Percentiles rank a stretch among this genome's conserved stretches.
Evolutionary conservation across 2,329 filamentous ascomycete species (phyloP).

Genomic region (Madurella fahalii): DNA sequence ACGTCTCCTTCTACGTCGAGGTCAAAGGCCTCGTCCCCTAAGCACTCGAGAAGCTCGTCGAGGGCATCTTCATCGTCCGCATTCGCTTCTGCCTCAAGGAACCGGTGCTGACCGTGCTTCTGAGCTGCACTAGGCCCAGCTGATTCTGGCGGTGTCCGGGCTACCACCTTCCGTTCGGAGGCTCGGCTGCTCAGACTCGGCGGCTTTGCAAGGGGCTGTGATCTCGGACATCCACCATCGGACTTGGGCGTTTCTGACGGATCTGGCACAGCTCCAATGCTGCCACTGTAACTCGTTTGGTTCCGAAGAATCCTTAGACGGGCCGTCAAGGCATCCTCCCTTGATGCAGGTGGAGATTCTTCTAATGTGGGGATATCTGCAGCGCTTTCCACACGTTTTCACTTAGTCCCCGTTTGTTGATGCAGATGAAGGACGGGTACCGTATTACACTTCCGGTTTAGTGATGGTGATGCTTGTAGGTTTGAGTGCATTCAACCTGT

Average conservation of each 20-base stretch:
- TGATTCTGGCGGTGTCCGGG: conserved; percentile 2
- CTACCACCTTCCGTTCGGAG: not conserved
- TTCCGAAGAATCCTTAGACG: conserved; percentile 50
- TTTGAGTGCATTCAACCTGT: conserved; percentile 52
- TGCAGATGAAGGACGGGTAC: not conserved
- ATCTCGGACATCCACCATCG: too few relatives aligned
- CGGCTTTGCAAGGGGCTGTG: not conserved
- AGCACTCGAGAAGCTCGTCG: conserved; percentile 47
- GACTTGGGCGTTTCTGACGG: not conserved
- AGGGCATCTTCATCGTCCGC: conserved; percentile 48
- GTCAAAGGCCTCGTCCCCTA: conserved; percentile 34
- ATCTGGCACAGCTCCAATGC: not conserved
- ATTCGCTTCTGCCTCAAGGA: not conserved
- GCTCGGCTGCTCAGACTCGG: not conserved
- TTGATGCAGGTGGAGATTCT: conserved; percentile 33
- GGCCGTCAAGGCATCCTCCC: conserved; percentile 49
- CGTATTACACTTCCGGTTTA: conserved; percentile 38
- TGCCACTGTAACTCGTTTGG: conserved; percentile 28
- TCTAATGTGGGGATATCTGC: not conserved
- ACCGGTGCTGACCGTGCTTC: not conserved
- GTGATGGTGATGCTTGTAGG: conserved; percentile 35
- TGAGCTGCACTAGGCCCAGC: not conserved
- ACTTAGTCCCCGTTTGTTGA: conserved; percentile 7
- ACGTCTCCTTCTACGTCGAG: conserved; percentile 16
- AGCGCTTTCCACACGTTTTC: conserved; percentile 13